Evolutionary conservation across 768 basidiomycete species (phyloP).

Genomic region (Suillus subluteus): DNA sequence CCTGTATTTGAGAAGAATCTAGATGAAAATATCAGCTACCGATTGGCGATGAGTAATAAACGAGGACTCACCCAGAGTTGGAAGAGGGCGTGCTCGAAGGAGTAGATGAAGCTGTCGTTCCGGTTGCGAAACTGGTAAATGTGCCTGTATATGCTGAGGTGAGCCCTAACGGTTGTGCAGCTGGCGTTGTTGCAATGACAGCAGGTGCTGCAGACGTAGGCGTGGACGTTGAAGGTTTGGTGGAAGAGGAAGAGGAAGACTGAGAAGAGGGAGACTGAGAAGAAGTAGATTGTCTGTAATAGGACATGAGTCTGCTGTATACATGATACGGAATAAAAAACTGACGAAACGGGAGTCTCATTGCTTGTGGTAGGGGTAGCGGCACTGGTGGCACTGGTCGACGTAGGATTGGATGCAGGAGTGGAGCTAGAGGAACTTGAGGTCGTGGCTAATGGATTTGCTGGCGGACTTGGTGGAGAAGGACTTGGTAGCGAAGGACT

Average conservation of each 20-base stretch:
- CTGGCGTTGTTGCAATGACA: neutral
- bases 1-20: conserved; percentile 53
- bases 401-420: neutral
- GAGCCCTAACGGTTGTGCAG: conserved; percentile 7
- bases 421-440: neutral
- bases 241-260: neutral
- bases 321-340: no score
- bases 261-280: conserved; percentile 9
- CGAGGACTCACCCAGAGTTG: conserved; percentile 19
- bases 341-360: conserved; percentile 16
- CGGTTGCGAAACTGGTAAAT: neutral
- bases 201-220: conserved; percentile 5
- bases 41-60: neutral
- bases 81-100: conserved; percentile 21
- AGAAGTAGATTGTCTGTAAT: conserved; percentile 6
- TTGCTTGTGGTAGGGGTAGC: neutral
- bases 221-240: conserved; percentile 11
- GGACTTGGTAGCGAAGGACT: neutral
- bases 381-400: neutral
- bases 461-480: neutral
- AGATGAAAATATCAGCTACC: neutral
- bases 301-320: conserved; percentile 7
- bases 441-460: neutral
- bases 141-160: neutral
- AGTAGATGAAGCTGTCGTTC: conserved; percentile 18